Conservation (phyloP, 1,284 basidiomycete genomes). For the Coniferiporia sulphurascens region DNA sequence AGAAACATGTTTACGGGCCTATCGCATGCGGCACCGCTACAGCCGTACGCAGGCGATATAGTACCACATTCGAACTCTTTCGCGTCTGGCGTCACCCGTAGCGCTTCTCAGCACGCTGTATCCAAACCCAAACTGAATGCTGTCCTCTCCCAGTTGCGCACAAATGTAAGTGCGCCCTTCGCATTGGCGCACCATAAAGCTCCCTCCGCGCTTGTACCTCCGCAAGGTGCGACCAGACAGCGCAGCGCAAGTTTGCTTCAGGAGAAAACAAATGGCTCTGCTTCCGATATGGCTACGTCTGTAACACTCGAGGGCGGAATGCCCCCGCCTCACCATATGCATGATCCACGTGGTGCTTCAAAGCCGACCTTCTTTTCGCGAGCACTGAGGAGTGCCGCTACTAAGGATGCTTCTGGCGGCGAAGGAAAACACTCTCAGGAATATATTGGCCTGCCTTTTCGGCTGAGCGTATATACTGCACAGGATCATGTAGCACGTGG, state of each 20-base stretch:
- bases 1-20: conserved; percentile 35
- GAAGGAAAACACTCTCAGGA: conserved; percentile 19
- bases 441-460: conserved; percentile 61
- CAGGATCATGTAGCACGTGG: conserved; percentile 54
- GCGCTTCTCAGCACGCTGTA: conserved; percentile 33
- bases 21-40: conserved; percentile 25
- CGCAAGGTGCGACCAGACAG: neutral
- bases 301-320: neutral
- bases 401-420: neutral
- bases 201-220: conserved; percentile 19
- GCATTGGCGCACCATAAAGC: conserved; percentile 30
- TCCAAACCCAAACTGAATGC: conserved; percentile 24
- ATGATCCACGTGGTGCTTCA: conserved; percentile 27
- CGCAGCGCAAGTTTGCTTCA: neutral
- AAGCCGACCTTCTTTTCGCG: conserved; percentile 43
- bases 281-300: conserved; percentile 22
- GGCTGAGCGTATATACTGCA: conserved; percentile 51
- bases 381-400: conserved; percentile 13
- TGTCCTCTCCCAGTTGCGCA: conserved; percentile 33
- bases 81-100: conserved; percentile 32
- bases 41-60: conserved; percentile 25
- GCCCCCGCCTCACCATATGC: conserved; percentile 15
- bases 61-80: conserved; percentile 22
- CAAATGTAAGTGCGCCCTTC: conserved; percentile 41
- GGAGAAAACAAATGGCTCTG: conserved; percentile 4